Percentiles rank a stretch among this genome's conserved stretches.
phyloP scores from a whole-genome alignment of 2,329 filamentous ascomycete genomes.

The Fusarium metavorans region DNA sequence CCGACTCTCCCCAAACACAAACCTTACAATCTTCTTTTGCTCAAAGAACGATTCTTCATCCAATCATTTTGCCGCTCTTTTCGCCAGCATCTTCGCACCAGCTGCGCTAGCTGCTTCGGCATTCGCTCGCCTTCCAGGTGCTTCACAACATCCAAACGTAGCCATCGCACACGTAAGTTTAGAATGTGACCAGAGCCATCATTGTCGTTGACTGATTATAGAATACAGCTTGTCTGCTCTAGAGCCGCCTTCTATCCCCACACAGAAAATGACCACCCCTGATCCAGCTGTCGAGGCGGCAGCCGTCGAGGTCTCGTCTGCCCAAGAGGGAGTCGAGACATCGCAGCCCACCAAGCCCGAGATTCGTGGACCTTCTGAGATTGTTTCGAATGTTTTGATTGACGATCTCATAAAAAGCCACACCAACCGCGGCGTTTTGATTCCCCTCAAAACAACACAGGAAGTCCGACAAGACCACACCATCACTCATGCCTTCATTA shows the following conservation, averaged over 20 bases:
- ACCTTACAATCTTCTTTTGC: slow-evolving; percentile 20
- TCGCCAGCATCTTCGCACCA: not conserved
- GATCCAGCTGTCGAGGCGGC: slow-evolving; percentile 16
- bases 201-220: not conserved
- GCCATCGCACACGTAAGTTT: slow-evolving; percentile 11
- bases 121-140: slow-evolving; percentile 1
- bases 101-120: not conserved
- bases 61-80: slow-evolving; percentile 6
- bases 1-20: not conserved
- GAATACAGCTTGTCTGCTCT: not conserved
- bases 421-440: slow-evolving; percentile 62
- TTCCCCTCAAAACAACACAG: slow-evolving; percentile 73
- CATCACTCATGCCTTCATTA: slow-evolving; percentile 75
- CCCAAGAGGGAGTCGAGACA: slow-evolving; percentile 18
- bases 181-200: not conserved
- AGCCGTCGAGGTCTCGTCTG: slow-evolving; percentile 11
- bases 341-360: slow-evolving; percentile 34
- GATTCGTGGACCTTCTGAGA: slow-evolving; percentile 35
- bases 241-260: not conserved
- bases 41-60: slow-evolving; percentile 1
- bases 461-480: slow-evolving; percentile 71
- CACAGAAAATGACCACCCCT: slow-evolving; percentile 30
- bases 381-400: slow-evolving; percentile 53
- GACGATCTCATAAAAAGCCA: slow-evolving; percentile 52
- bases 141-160: not conserved